Evolutionary conservation across 306 rosid species (phyloP), one percentile per base, ranked within the genome.

Genomic region (Ammopiptanthus mongolicus): DNA sequence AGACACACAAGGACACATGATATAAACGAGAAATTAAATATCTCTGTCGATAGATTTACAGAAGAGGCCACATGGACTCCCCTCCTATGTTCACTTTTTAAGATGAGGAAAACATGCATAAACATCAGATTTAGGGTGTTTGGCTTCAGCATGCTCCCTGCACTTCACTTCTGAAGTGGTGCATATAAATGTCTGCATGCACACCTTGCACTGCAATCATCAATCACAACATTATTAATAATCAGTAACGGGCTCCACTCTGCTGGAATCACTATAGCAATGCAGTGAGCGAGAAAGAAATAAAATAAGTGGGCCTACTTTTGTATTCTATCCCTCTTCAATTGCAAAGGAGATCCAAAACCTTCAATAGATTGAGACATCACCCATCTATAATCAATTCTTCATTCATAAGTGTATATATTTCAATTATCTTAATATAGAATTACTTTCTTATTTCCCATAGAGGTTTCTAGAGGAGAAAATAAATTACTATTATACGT

Each of bases 141-240:
- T 92, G 51, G 96, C 96, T 82, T 87, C 93, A 37, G 96, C 96
- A 73, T 88, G 97, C 78, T 90, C 96, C 89, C 75, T 84, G 80
- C 97, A 92, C 85, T 90, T 92, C 84, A 90, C 93, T 85, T 92
- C 96, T 22, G 96, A 73, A 44, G 97, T 92, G 76, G 96, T 92
- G 81, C 97, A 92, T 13, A 89, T 86, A 64, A 92, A 92, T 80
- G 96, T 92, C 46, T 92, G 96, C 97, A 92, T 90, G 71, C 97
- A 92, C 55, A 92, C 97, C 88, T 88, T 90, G 87, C 97, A 90
- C 92, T 91, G 96, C 87, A 81, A 79, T 70, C 53, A 69, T 25
- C 75, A 78, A 78, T 47, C 51, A 74, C 63, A 78, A 61, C 29
- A 75, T 37, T 14, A 67, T 41, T 41, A 11, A 41, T 22, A 66